These are phyloP conservation scores for Wallacemonas collosoma DNA, from an alignment of 208 protist genomes.

Conservation along the genomic window DNA sequence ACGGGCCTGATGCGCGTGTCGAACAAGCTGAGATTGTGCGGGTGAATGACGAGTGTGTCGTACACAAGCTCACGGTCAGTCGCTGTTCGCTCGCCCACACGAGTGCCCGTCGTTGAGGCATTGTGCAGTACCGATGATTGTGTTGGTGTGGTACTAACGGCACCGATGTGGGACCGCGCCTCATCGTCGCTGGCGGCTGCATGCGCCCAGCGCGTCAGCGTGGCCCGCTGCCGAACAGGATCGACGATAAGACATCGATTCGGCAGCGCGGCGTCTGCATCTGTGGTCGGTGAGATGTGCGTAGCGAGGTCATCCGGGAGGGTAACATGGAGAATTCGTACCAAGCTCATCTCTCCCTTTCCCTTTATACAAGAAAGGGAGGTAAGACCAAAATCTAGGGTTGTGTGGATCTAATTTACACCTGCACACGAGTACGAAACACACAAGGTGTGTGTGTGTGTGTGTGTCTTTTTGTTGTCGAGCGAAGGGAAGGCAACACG, in stretches of 20 bases:
- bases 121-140: background rate
- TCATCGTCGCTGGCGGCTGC: background rate
- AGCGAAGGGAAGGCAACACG: too few relatives aligned
- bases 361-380: too few relatives aligned
- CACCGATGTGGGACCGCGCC: too few relatives aligned
- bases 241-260: conserved; percentile 36
- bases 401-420: too few relatives aligned
- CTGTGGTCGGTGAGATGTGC: background rate
- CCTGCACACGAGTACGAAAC: too few relatives aligned
- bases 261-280: background rate
- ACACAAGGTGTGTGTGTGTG: too few relatives aligned
- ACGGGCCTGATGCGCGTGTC: conserved; percentile 29
- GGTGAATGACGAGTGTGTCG: conserved; percentile 31
- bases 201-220: conserved; percentile 11
- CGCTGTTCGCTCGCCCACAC: too few relatives aligned
- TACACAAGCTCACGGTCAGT: conserved; percentile 25
- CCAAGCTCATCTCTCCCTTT: conserved; percentile 9
- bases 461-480: too few relatives aligned
- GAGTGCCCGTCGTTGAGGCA: background rate
- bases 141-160: background rate
- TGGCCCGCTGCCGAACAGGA: conserved; percentile 19
- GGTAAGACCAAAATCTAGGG: too few relatives aligned
- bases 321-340: conserved; percentile 34
- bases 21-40: conserved; percentile 35
- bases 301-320: conserved; percentile 21